Conservation (phyloP, 2,329 filamentous ascomycete species). For the Diaporthe sp. region DNA sequence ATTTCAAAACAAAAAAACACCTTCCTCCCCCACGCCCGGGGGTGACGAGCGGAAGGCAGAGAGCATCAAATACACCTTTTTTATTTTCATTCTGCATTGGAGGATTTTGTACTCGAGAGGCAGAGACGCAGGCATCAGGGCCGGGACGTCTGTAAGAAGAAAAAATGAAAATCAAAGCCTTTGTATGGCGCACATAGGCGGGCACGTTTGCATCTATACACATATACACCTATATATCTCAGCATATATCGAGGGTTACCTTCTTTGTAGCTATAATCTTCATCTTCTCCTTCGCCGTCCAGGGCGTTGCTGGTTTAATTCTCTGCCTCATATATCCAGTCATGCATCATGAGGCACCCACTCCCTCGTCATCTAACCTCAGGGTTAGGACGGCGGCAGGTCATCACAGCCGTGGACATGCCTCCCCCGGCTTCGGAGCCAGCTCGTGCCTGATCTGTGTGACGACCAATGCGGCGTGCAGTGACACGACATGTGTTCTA, state of each 20-base stretch:
- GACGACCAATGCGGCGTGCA: neutral
- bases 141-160: neutral
- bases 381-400: too few species aligned
- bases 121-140: neutral
- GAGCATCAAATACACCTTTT: neutral
- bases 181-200: neutral
- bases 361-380: too few species aligned
- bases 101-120: neutral
- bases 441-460: neutral
- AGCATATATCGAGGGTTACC: conserved; percentile 5
- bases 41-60: neutral
- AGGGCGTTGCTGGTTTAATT: conserved; percentile 11
- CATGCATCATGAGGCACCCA: too few species aligned
- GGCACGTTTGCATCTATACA: conserved; percentile 17
- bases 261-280: conserved; percentile 27
- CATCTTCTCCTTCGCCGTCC: conserved; percentile 7
- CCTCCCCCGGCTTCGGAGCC: neutral
- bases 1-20: neutral
- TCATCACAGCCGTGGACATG: neutral
- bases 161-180: neutral
- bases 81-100: neutral
- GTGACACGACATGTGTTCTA: too few species aligned
- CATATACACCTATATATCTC: conserved; percentile 13
- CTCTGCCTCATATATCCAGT: too few species aligned
- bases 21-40: neutral